These are phyloP conservation scores for Eimeria nieschulzi DNA, from an alignment of 169 alveolate species.

Conservation along the genomic window DNA sequence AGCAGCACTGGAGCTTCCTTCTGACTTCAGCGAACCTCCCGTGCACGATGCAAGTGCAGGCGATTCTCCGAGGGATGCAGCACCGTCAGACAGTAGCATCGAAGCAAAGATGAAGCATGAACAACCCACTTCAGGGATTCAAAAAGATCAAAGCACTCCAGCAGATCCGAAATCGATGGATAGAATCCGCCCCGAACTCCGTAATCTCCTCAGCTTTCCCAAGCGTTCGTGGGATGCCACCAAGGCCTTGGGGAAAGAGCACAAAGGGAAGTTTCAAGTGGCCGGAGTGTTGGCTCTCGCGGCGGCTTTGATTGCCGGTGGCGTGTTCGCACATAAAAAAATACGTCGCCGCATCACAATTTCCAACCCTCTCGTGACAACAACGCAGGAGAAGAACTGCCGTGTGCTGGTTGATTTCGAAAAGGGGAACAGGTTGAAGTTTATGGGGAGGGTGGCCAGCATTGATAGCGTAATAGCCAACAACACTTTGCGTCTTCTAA, in stretches of 20 bases:
- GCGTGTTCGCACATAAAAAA: not conserved
- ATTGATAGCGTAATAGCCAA: slow-evolving; percentile 2
- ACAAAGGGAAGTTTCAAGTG: slow-evolving; percentile 24
- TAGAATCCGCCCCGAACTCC: too few relatives aligned
- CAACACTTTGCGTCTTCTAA: slow-evolving; percentile 34
- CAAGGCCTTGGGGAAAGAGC: slow-evolving; percentile 14
- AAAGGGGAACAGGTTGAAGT: not conserved
- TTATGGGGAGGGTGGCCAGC: slow-evolving; percentile 33
- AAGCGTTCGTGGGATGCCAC: slow-evolving; percentile 10
- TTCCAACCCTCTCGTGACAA: slow-evolving; percentile 44
- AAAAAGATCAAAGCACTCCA: too few relatives aligned
- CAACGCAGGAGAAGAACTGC: slow-evolving; percentile 23
- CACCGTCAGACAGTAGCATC: too few relatives aligned
- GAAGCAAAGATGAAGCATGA: too few relatives aligned
- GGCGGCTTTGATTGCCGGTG: not conserved
- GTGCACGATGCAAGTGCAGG: too few relatives aligned
- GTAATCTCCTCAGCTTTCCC: not conserved
- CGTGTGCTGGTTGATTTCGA: slow-evolving; percentile 23
- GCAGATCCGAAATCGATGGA: too few relatives aligned
- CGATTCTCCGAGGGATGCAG: too few relatives aligned
- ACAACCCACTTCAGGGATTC: too few relatives aligned
- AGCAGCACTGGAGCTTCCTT: not conserved
- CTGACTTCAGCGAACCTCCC: not conserved
- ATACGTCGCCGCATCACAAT: slow-evolving; percentile 18
- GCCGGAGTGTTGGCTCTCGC: slow-evolving; percentile 31